Conservation (phyloP, 2,329 filamentous ascomycete species). For the Pseudogymnoascus sp. region DNA sequence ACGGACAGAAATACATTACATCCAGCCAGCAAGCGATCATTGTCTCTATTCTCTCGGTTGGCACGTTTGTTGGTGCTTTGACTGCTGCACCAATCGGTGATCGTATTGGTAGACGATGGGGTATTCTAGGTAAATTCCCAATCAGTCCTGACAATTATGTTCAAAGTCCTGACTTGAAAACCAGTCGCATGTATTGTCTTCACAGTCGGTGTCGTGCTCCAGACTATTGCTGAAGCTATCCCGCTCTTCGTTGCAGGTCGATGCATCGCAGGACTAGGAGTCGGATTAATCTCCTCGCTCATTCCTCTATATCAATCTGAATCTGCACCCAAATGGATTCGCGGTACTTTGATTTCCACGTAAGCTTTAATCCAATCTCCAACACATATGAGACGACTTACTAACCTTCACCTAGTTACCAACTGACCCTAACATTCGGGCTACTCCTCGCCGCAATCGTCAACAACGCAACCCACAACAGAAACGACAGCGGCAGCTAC, state of each 20-base stretch:
- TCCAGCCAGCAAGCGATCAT: constrained; percentile 40
- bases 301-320: constrained; percentile 72
- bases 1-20: too few relatives aligned
- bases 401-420: constrained; percentile 37
- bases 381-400: background rate
- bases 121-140: constrained; percentile 42
- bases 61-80: constrained; percentile 65
- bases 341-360: constrained; percentile 53
- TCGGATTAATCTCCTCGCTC: constrained; percentile 59
- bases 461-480: constrained; percentile 54
- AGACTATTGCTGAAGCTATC: constrained; percentile 55
- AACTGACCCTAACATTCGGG: constrained; percentile 65
- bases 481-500: constrained; percentile 56
- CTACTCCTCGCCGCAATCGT: constrained; percentile 58
- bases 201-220: constrained; percentile 60
- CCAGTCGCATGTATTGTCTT: constrained; percentile 57
- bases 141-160: background rate
- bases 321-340: constrained; percentile 70
- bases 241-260: constrained; percentile 51
- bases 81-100: constrained; percentile 62
- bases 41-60: constrained; percentile 71
- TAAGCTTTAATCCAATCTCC: constrained; percentile 38
- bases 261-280: constrained; percentile 60
- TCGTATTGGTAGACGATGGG: constrained; percentile 46
- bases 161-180: background rate